Evolutionary conservation across 2,329 filamentous ascomycete genomes (phyloP), one percentile per base, ranked within the genome.

Genomic region (Fusarium azukiicola): DNA sequence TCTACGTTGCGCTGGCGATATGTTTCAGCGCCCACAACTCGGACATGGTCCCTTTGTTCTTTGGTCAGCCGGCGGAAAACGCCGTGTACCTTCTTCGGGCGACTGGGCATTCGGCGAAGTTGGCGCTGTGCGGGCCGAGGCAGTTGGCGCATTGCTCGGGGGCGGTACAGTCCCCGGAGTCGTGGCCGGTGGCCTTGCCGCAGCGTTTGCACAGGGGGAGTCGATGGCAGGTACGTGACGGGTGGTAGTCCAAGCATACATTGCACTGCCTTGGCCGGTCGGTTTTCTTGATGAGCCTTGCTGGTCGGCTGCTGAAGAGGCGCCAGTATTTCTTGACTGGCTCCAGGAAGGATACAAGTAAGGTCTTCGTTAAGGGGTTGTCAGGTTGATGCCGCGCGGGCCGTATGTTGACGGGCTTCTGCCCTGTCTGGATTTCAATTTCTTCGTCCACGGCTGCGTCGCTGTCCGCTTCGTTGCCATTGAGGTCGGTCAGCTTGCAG

Each of bases 261-360:
- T n/a, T n/a, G 19, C n/a, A 47, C n/a, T 47, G 10, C 19, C 21
- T 47, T 12, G 19, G 46, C 19, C 21, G 11, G 21, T 47, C 19
- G 19, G 9, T 47, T 19, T 47, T 47, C 12, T 47, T 12, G 10
- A 47, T 11, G n/a, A 47, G 19, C n/a, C 46, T 47, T 12, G 46
- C 46, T 21, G 10, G 8, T 9, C 13, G 11, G 21, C 46, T 47
- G 10, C 21, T n/a, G n/a, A 47, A 47, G 46, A 78, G 64, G 7
- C 46, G 50, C 73, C 74, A 75, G 47, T 56, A 68, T 73, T 50
- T 71, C 58, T 76, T 79, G 21, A 69, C 69, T 21, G 74, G 69
- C 63, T 76, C 68, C n/a, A 72, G 64, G 49, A 77, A 79, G 47
- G 64, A 75, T 13, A 77, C 52, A 52, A 79, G 71, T 46, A 79